A percentile compares a stretch with the other conserved stretches of the same genome.
Evolutionary conservation across 164 flowering plant species (phyloP).

Genomic region (Stephania cephalantha): DNA sequence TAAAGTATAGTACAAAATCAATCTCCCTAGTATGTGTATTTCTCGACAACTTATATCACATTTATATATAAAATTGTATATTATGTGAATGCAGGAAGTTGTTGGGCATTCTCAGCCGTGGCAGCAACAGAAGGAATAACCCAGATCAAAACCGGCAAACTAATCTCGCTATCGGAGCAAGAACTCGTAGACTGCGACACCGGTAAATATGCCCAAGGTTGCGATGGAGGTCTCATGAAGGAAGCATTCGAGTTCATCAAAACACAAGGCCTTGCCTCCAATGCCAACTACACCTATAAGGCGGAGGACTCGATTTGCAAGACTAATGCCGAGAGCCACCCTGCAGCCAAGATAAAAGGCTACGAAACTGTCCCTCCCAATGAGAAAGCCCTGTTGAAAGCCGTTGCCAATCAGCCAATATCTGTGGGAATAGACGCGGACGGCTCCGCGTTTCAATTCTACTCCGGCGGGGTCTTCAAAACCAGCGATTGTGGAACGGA

Average conservation of each 20-base stretch:
- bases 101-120: constrained; percentile 9
- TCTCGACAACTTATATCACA: too few relatives aligned
- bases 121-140: constrained; percentile 4
- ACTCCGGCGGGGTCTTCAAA: not conserved
- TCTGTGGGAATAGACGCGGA: constrained; percentile 1
- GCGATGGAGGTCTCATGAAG: constrained; percentile 1
- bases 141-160: not conserved
- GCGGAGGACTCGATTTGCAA: not conserved
- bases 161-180: constrained; percentile 5
- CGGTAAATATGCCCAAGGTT: not conserved
- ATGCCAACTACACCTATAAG: constrained; percentile 1
- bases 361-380: constrained; percentile 1
- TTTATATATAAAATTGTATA: too few relatives aligned
- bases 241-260: constrained; percentile 4
- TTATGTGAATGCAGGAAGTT: not conserved
- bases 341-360: constrained; percentile 2
- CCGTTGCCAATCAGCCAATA: constrained; percentile 1
- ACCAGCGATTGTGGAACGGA: not conserved
- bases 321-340: not conserved
- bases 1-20: too few relatives aligned
- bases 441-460: not conserved
- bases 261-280: not conserved
- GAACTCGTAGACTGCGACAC: constrained; percentile 6
- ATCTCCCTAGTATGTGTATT: too few relatives aligned
- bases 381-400: constrained; percentile 4